Conservation (phyloP, 768 basidiomycete genomes). For the Mycena vitilis region DNA sequence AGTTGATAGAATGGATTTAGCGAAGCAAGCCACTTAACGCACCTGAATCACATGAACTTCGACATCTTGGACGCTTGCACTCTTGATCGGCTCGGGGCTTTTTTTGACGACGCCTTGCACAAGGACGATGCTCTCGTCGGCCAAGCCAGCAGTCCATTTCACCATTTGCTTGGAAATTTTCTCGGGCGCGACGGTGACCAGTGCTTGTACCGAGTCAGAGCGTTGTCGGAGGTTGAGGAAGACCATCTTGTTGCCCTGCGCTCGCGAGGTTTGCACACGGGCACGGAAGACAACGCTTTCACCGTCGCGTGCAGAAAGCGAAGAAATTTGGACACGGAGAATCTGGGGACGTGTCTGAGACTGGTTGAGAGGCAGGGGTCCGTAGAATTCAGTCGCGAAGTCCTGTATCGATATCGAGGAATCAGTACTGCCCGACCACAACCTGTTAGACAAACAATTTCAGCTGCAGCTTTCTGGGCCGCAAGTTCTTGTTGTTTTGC, state of each 20-base stretch:
- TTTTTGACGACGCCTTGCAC: constrained; percentile 87
- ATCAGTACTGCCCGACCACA: constrained; percentile 21
- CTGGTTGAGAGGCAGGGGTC: constrained; percentile 89
- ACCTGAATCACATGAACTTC: constrained; percentile 91
- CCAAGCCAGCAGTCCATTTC: constrained; percentile 85
- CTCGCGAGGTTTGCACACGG: constrained; percentile 90
- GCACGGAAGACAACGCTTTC: constrained; percentile 87
- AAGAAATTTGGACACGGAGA: constrained; percentile 71
- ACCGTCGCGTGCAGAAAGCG: constrained; percentile 74
- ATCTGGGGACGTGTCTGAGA: constrained; percentile 81
- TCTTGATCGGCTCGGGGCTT: constrained; percentile 89
- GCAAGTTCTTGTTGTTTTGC: constrained; percentile 83
- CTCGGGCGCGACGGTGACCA: constrained; percentile 76
- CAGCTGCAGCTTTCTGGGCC: constrained; percentile 71
- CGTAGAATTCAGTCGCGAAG: constrained; percentile 83
- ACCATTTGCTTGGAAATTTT: constrained; percentile 97
- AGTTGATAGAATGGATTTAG: constrained; percentile 13
- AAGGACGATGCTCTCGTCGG: constrained; percentile 91
- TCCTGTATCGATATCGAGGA: constrained; percentile 61
- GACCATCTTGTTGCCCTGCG: constrained; percentile 95
- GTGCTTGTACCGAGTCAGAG: constrained; percentile 86
- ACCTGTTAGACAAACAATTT: constrained; percentile 58
- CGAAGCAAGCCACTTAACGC: constrained; percentile 33
- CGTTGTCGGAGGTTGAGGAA: constrained; percentile 94
- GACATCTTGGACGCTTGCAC: constrained; percentile 86